Percentiles rank a stretch among this genome's conserved stretches.
phyloP scores from a whole-genome alignment of 139 green algal species.

The Chlamydomonas eustigma region DNA sequence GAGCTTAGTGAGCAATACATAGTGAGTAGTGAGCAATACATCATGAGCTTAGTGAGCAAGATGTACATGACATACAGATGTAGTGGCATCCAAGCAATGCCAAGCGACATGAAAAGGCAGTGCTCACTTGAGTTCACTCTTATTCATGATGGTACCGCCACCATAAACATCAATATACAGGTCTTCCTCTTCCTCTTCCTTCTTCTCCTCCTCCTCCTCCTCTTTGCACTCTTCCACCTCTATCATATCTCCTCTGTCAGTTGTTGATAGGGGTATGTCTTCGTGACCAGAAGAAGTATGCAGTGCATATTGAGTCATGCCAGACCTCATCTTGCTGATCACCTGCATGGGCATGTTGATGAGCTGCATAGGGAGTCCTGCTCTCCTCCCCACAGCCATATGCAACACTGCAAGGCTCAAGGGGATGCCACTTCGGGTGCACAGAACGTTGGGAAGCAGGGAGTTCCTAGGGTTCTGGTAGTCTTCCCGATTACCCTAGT shows the following conservation, averaged over 20 bases:
- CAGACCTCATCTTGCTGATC: constrained; percentile 29
- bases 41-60: too few relatives aligned
- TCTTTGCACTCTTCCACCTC: neutral
- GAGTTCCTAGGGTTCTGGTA: constrained; percentile 54
- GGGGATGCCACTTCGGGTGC: constrained; percentile 46
- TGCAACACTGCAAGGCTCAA: constrained; percentile 56
- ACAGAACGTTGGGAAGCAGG: constrained; percentile 9
- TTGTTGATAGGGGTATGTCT: too few relatives aligned
- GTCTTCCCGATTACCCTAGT: constrained; percentile 14
- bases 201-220: neutral
- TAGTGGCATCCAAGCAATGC: too few relatives aligned
- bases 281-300: too few relatives aligned
- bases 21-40: too few relatives aligned
- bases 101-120: too few relatives aligned
- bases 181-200: neutral
- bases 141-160: constrained; percentile 40
- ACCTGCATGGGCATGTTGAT: constrained; percentile 57
- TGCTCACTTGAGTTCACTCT: constrained; percentile 14
- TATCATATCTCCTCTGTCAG: too few relatives aligned
- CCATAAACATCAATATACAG: constrained; percentile 12
- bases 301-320: too few relatives aligned
- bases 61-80: too few relatives aligned
- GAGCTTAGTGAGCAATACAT: too few relatives aligned
- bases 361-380: constrained; percentile 39
- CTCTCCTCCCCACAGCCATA: constrained; percentile 42